A percentile compares a stretch with the other conserved stretches of the same genome.
These are phyloP conservation scores for Vitis rotundifolia DNA, from an alignment of 164 flowering plant genomes.

Conservation along the genomic window DNA sequence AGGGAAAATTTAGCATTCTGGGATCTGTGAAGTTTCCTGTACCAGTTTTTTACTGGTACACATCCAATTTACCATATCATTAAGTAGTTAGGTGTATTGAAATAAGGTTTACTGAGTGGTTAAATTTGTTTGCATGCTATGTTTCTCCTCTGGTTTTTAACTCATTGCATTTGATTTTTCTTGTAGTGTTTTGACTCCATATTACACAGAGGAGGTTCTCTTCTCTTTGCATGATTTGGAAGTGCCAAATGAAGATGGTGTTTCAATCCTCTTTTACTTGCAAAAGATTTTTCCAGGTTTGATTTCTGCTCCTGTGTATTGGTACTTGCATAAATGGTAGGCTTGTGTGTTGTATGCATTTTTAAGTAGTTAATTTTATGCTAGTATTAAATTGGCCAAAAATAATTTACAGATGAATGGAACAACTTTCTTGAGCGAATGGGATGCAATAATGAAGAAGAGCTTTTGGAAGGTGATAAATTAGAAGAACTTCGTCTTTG, in stretches of 20 bases:
- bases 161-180: background rate
- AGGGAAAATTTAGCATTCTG: background rate
- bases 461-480: conserved; percentile 47
- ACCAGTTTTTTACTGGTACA: too few relatives aligned
- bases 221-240: conserved; percentile 76
- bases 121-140: background rate
- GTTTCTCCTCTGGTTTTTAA: background rate
- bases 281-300: conserved; percentile 96
- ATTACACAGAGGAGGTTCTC: conserved; percentile 88
- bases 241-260: conserved; percentile 87
- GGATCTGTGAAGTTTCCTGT: background rate
- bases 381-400: too few relatives aligned
- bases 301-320: conserved; percentile 2
- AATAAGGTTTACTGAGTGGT: background rate
- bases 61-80: background rate
- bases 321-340: background rate
- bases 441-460: conserved; percentile 58
- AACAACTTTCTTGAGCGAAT: conserved; percentile 81
- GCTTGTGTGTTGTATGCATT: too few relatives aligned
- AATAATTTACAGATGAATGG: conserved; percentile 77
- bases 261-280: conserved; percentile 91
- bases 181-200: conserved; percentile 89
- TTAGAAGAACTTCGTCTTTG: conserved; percentile 81
- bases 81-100: background rate
- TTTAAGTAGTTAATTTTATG: background rate